Evolutionary conservation across 2,329 filamentous ascomycete species (phyloP), one percentile per base, ranked within the genome.

Genomic region (Fusarium compactum): DNA sequence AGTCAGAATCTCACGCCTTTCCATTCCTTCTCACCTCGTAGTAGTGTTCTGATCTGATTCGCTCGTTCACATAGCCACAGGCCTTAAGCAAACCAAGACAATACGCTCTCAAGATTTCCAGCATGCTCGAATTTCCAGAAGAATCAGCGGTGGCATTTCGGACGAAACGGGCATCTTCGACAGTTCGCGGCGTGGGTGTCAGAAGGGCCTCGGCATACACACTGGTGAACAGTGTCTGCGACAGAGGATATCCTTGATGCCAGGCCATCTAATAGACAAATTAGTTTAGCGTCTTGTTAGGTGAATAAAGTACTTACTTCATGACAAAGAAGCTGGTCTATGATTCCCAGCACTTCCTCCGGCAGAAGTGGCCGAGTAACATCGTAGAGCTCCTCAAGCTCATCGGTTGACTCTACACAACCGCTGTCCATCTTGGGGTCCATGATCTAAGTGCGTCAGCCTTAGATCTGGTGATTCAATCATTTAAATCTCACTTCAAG

Each of bases 391-490:
- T 95, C 91, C 64, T 97, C 93, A 34, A 95, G 87, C n/a, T 90
- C 89, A 76, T 97, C 93, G 30, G 91, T 92, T 10, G 91, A 89
- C 22, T 89, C 86, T 9, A 97, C 84, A 71, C 91, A 94, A 29
- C 96, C 96, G 77, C 94, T 98, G 80, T 99, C 96, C 96, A 99
- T 99, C 82, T 98, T 99, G 2, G 93, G 91, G 77, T 99, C 96
- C 93, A 98, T 98, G 74, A 99, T 97, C 96, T 99, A 47, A 32
- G 24, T 16, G n/a, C 8, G 29, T 72, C 38, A 70, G 59, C 20
- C 22, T 53, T 24, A 27, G 18, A 6, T 22, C 12, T 14, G 20
- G 18, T 32, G 8, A 5, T 9, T 15, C 5, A 2, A 18, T 8
- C 30, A 34, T 25, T 20, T 3, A 5, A 38, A 11, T 67, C 81